Evolutionary conservation across 73 alveolate genomes (phyloP), one percentile per base, ranked within the genome.

Genomic region (Paramecium tetraurelia): DNA sequence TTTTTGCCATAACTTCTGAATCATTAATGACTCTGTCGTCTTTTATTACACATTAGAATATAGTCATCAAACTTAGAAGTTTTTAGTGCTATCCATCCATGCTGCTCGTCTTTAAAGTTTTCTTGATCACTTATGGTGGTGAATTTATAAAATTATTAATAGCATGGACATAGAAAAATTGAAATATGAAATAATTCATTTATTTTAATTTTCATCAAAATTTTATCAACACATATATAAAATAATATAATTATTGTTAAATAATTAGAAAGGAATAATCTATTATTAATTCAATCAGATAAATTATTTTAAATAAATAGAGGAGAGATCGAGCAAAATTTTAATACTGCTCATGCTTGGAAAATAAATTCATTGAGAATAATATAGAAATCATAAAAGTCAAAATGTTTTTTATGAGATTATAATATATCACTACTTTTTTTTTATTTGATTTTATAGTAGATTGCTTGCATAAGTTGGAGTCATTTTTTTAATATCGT

Each of bases 1-100:
- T 5, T 40, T 77, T 77, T 14, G 16, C 1, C 43, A 77, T 40
- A 3, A 18, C 72, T 77, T 77, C 70, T 20, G 24, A 48, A 43
- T n/a, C 72, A 43, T 40, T 22, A 18, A 77, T n/a, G 0, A 29
- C 24, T 80, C 90, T n/a, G n/a, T n/a, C 90, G 44, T 80, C 90
- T 8, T 80, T 40, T 36, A 46, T 46, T 21, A n/a, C 18, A 53
- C 33, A 53, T 53, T 4, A n/a, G 68, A 53, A n/a, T n/a, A 53
- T 53, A 53, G 29, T 53, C 68, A 18, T 53, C 33, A 53, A 53
- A 53, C 29, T 53, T 53, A 5, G 68, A n/a, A 14, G 68, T 0
- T 3, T 53, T 53, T 53, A 0, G 9, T 20, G 40, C 20, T n/a
- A 2, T 20, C 1, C 12, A 12, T 24, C 24, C 21, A 24, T 63